Base-by-base conservation (phyloP, 257 asterid genomes). In the Solanum gandarillasii region DNA sequence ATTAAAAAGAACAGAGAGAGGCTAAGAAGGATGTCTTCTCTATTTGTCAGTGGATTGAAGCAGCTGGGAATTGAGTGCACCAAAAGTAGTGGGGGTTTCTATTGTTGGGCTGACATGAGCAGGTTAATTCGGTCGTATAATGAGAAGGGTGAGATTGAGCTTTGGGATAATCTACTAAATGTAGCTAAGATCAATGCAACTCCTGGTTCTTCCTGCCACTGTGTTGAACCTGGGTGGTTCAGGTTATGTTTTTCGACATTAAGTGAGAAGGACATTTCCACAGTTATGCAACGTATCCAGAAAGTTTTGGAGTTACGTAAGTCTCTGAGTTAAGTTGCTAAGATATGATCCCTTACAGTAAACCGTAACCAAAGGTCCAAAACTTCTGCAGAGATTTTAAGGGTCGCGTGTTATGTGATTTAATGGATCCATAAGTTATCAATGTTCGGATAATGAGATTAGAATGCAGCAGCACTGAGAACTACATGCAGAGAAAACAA, bases 221-320 rank as follows among this genome's bases (percentile, higher is more conserved):
- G 95, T 79, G 91, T 94, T 35, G 95, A 93, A 78, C 97, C 97
- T 6, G 95, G 95, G 36, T 93, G 95, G 97, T 94, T 93, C 74
- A 84, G 94, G 68, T 88, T 93, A 23, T 94, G 95, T 88, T 93
- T 93, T 84, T 58, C 92, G 32, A 83, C 93, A 1, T 60, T 93
- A 43, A 87, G 78, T 29, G 92, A 92, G 58, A 90, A 85, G 70
- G 94, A 90, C 38, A 88, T 93, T 79, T 92, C 93, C 12, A 85
- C 89, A 3, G 91, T 93, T 82, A 87, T 92, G 89, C 87, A 78
- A 58, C 93, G 97, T 12, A 90, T 94, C 76, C 89, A 81, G 87
- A 88, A 90, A 88, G 94, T 92, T 78, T 83, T 88, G 1, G 92
- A 90, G 87, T 87, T 75, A 29, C 90, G 92, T 43, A 92, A 68